These are phyloP conservation scores for Funneliformis mosseae DNA, from an alignment of 192 early-diverging fungal species.

Conservation along the genomic window DNA sequence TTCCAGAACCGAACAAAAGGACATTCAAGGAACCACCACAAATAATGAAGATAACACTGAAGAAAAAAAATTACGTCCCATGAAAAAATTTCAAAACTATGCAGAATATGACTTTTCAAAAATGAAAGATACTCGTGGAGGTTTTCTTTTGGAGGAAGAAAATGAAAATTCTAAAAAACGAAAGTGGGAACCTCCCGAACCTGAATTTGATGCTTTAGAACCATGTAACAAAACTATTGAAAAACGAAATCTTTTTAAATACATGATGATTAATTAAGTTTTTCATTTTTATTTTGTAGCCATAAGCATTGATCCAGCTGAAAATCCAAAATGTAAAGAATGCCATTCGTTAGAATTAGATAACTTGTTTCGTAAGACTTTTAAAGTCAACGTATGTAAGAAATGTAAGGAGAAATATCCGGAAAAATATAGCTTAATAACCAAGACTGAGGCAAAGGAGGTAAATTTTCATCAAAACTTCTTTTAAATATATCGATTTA, in stretches of 20 bases:
- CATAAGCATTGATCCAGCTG: constrained; percentile 48
- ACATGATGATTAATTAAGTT: constrained; percentile 30
- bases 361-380: constrained; percentile 68
- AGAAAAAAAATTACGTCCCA: constrained; percentile 25
- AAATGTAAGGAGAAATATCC: constrained; percentile 71
- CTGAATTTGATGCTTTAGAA: constrained; percentile 38
- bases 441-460: constrained; percentile 93
- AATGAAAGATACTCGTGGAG: constrained; percentile 86
- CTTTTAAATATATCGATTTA: neutral
- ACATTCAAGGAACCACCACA: neutral
- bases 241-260: neutral
- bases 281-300: constrained; percentile 38
- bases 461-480: constrained; percentile 39
- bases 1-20: neutral
- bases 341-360: constrained; percentile 88
- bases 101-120: constrained; percentile 85
- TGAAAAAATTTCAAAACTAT: constrained; percentile 45
- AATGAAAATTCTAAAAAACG: constrained; percentile 33
- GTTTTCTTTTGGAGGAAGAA: constrained; percentile 75
- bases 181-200: constrained; percentile 46
- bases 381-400: constrained; percentile 75
- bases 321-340: constrained; percentile 76
- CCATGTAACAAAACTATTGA: constrained; percentile 45
- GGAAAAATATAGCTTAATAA: constrained; percentile 91
- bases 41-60: neutral